Evolutionary conservation across 441 rosid genomes (phyloP).

Genomic region (Adansonia grandidieri): DNA sequence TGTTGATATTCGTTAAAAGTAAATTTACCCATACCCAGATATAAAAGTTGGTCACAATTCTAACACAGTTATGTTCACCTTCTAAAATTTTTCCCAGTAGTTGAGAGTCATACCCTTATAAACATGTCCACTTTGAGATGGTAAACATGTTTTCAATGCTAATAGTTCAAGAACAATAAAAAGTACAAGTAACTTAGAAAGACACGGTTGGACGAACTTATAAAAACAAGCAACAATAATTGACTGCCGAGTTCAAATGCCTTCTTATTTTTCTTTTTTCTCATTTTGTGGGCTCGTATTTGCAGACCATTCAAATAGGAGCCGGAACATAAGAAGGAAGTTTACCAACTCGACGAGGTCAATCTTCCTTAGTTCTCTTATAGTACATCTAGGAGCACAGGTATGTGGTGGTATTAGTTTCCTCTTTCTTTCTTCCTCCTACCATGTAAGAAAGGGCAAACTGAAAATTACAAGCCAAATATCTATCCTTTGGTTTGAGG

Average conservation of each 20-base stretch:
- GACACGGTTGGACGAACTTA: background rate
- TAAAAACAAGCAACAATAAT: conserved; percentile 13
- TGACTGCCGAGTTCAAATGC: no score
- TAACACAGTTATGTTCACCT: background rate
- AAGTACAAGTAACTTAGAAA: background rate
- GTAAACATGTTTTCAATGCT: background rate
- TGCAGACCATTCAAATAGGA: background rate
- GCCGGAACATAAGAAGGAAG: background rate
- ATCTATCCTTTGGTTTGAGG: background rate
- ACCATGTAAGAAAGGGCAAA: background rate
- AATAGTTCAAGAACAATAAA: background rate
- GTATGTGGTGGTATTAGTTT: background rate
- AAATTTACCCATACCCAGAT: background rate
- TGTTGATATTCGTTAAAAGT: background rate
- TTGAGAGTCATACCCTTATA: background rate
- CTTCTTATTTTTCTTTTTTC: background rate
- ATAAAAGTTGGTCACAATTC: background rate
- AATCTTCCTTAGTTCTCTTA: background rate
- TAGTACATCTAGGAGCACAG: background rate
- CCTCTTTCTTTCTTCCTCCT: background rate
- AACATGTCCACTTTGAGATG: background rate
- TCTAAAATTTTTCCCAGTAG: background rate
- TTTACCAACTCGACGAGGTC: background rate
- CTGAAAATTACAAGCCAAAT: background rate
- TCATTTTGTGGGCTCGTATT: background rate